These are phyloP conservation scores for Malus sylvestris DNA, from an alignment of 306 rosid species.

Conservation along the genomic window DNA sequence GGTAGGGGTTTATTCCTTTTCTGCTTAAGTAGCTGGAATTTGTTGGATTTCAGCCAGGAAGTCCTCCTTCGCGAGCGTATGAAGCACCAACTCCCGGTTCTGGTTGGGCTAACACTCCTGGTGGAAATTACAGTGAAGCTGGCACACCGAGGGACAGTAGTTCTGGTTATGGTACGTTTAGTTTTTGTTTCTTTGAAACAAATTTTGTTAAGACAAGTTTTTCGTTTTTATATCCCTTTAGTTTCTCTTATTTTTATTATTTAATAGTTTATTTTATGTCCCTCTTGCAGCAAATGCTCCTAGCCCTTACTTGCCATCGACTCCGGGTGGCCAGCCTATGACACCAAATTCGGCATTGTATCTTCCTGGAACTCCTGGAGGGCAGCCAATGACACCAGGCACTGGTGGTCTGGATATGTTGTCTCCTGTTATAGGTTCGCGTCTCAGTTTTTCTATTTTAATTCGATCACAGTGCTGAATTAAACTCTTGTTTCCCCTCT, in stretches of 20 bases:
- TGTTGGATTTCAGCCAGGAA: slow-evolving; percentile 62
- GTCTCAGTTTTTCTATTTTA: not conserved
- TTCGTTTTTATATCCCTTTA: not conserved
- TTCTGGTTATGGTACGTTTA: slow-evolving; percentile 62
- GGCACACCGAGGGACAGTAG: slow-evolving; percentile 78
- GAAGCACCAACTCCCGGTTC: slow-evolving; percentile 99
- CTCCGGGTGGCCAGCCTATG: slow-evolving; percentile 99
- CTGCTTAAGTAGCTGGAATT: not conserved
- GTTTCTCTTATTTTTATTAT: not conserved
- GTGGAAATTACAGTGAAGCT: slow-evolving; percentile 88
- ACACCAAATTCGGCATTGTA: slow-evolving; percentile 92
- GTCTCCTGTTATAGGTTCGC: slow-evolving; percentile 88
- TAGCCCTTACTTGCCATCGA: slow-evolving; percentile 96
- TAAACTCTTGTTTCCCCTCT: not conserved
- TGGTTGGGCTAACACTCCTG: slow-evolving; percentile 93
- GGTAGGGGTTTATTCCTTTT: not conserved
- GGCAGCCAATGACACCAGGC: slow-evolving; percentile 99
- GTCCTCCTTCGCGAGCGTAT: slow-evolving; percentile 82
- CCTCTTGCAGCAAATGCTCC: slow-evolving; percentile 85
- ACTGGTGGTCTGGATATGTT: slow-evolving; percentile 91
- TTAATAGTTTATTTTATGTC: not conserved
- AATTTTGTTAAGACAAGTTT: not conserved
- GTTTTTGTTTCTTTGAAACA: not conserved
- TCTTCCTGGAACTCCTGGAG: slow-evolving; percentile 99
- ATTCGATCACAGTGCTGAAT: not conserved